Evolutionary conservation across 2,329 filamentous ascomycete species (phyloP).

Genomic region (Basipetospora sp.): DNA sequence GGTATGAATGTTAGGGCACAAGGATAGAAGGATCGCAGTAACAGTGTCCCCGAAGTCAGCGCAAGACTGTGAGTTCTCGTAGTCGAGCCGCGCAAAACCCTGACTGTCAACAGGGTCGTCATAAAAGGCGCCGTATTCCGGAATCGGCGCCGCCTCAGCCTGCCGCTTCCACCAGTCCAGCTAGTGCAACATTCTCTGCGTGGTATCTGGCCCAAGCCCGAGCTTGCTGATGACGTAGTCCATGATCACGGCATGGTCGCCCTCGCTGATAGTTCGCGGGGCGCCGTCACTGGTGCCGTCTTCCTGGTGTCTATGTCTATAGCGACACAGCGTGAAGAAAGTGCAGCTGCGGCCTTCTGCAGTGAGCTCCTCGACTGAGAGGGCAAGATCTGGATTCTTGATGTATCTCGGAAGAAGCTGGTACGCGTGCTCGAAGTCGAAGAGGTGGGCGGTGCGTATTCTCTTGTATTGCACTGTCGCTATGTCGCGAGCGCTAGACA

Average conservation of each 20-base stretch:
- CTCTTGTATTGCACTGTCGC: neutral
- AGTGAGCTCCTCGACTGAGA: constrained; percentile 1
- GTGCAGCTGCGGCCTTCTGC: neutral
- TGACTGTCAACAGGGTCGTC: no score
- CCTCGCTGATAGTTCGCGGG: neutral
- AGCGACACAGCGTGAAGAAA: no score
- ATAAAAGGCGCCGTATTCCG: no score
- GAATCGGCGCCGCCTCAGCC: neutral
- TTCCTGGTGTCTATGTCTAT: no score
- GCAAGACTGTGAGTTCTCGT: neutral
- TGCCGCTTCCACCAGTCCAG: constrained; percentile 1
- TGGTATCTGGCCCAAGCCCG: neutral
- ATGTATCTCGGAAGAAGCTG: constrained; percentile 3
- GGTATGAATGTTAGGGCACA: constrained; percentile 4
- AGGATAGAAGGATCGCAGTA: neutral
- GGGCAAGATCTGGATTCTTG: neutral
- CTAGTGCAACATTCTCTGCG: neutral
- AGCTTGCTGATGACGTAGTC: neutral
- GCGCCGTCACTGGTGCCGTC: neutral
- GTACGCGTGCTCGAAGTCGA: neutral
- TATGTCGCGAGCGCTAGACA: no score
- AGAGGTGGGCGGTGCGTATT: neutral
- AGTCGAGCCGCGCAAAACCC: neutral
- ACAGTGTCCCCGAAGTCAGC: constrained; percentile 2
- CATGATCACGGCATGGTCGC: neutral